Base-by-base conservation (phyloP, 257 asterid species). In the Vinca minor region DNA sequence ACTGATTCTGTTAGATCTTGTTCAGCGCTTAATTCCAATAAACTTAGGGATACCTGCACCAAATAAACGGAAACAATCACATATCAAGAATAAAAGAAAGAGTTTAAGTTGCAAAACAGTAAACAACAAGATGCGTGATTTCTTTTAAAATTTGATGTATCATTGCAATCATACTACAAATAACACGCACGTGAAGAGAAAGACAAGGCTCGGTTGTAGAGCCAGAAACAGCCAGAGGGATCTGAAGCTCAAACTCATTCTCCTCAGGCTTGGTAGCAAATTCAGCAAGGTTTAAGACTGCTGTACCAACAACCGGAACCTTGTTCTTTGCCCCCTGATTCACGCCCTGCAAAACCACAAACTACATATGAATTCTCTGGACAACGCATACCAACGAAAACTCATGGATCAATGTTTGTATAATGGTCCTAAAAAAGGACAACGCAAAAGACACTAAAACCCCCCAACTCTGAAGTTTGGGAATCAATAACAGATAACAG, bases 281-380 rank as follows among this genome's bases (percentile, higher is more conserved):
- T 66, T 85, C 96, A 61, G 95, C 92, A 63, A 93, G 91, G 72
- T 87, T 93, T 77, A 89, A 39, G 44, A 76, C 39, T 23, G 89
- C 88, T 20, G 82, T 69, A 59, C 95, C 97, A 63, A 93, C 45
- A 41, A 79, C 55, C 6, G 78, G 74, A 64, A 72, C 54, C 87
- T 84, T 93, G 78, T 77, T 85, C 76, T 84, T 93, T 10, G 75
- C 68, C 34, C 85, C 97, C 79, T 72, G 93, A 67, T 77, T 78
- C 74, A 62, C 36, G 61, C 81, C 85, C 96, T 92, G 79, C 66
- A 64, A 38, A 62, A 74, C 55, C 64, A 73, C 20, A 54, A 66
- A 26, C 50, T 23, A 58, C n/a, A 63, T 46, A 69, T 59, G 50
- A 45, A 50, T 41, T 39, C 56, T 29, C 56, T 36, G 31, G 64